Evolutionary conservation across 2,329 filamentous ascomycete genomes (phyloP).

Genomic region (Fusarium secorum): DNA sequence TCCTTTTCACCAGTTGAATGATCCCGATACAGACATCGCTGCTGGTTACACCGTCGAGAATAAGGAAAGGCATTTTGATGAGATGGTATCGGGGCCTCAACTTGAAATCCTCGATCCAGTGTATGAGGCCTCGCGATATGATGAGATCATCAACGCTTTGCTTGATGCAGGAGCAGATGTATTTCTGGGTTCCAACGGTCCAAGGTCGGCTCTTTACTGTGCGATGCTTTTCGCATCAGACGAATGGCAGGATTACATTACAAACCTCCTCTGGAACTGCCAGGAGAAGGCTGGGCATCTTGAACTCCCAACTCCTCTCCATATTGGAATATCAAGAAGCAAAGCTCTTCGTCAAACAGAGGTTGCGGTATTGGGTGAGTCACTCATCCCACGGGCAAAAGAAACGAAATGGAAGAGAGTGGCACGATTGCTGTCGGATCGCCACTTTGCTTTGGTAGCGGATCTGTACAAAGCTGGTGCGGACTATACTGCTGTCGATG

Average conservation of each 20-base stretch:
- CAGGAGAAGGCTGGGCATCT: conserved; percentile 1
- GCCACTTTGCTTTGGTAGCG: conserved; percentile 17
- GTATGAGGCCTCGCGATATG: conserved; percentile 2
- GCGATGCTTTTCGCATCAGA: conserved; percentile 22
- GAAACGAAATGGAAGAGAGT: conserved; percentile 12
- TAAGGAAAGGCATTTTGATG: background rate
- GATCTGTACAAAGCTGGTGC: conserved; percentile 15
- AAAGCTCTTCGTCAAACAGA: conserved; percentile 24
- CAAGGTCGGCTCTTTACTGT: background rate
- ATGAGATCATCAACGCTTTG: conserved; percentile 22
- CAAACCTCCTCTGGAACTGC: conserved; percentile 4
- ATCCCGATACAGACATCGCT: background rate
- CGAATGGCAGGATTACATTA: conserved; percentile 16
- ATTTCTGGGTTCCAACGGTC: background rate
- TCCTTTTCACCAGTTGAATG: background rate
- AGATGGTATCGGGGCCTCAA: background rate
- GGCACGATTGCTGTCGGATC: background rate
- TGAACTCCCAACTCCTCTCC: background rate
- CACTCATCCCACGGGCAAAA: background rate
- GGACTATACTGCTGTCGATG: background rate
- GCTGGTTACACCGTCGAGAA: conserved; percentile 2
- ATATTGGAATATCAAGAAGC: background rate
- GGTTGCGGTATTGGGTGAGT: background rate
- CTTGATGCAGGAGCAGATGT: conserved; percentile 11
- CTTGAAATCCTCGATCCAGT: background rate